Evolutionary conservation across 2,329 filamentous ascomycete genomes (phyloP).

Genomic region (Eutypella sp.): DNA sequence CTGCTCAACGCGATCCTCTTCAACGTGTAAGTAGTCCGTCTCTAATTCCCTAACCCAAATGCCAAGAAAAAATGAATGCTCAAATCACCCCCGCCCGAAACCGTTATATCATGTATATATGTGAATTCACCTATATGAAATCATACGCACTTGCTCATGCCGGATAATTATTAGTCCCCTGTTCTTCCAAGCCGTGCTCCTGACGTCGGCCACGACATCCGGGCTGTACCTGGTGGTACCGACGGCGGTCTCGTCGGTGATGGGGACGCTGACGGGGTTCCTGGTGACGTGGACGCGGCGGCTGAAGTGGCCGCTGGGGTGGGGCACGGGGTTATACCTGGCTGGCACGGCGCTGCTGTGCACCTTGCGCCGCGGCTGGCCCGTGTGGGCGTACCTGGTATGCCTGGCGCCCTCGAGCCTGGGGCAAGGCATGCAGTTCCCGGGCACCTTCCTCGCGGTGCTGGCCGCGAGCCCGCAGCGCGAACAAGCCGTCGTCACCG

Average conservation of each 20-base stretch:
- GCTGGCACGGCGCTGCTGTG: conserved; percentile 47
- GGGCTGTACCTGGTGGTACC: conserved; percentile 68
- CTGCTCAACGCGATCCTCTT: conserved; percentile 54
- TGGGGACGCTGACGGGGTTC: conserved; percentile 56
- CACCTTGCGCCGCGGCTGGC: conserved; percentile 45
- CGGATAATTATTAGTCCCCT: conserved; percentile 58
- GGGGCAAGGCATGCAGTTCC: conserved; percentile 61
- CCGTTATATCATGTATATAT: no score
- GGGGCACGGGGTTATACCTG: conserved; percentile 45
- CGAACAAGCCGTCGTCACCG: conserved; percentile 65
- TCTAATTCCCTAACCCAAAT: background rate
- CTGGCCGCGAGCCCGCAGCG: conserved; percentile 54
- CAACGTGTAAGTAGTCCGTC: conserved; percentile 42
- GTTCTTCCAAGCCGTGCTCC: conserved; percentile 71
- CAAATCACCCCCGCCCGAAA: no score
- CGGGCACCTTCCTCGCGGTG: conserved; percentile 58
- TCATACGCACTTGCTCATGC: no score
- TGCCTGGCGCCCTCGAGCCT: conserved; percentile 52
- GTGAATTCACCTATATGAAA: no score
- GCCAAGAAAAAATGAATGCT: background rate
- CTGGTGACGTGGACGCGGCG: conserved; percentile 55
- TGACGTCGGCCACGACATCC: conserved; percentile 63
- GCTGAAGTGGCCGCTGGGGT: conserved; percentile 53
- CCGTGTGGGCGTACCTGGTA: conserved; percentile 48
- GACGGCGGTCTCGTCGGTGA: conserved; percentile 48